Conservation (phyloP, 148 eudicot genomes). For the Vaccinium myrtillus region DNA sequence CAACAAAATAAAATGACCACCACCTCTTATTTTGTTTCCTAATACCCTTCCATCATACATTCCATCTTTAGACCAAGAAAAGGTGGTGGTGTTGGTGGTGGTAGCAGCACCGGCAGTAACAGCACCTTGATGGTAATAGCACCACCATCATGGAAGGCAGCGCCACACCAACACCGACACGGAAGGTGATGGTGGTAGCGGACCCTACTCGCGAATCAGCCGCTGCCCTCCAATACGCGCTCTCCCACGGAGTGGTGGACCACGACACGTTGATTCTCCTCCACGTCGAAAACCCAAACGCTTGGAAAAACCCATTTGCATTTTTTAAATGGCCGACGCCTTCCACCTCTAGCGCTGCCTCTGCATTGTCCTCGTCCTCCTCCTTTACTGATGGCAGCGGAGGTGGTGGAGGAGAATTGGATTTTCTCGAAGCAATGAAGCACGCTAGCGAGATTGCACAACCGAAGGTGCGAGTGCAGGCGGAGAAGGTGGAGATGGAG, state of each 20-base stretch:
- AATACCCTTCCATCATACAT: not conserved
- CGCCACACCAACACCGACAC: conserved; percentile 18
- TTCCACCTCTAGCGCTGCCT: not conserved
- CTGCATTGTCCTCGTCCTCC: not conserved
- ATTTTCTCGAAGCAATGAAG: conserved; percentile 55
- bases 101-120: not conserved
- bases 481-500: conserved; percentile 44
- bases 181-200: conserved; percentile 62
- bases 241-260: conserved; percentile 50
- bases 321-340: conserved; percentile 31
- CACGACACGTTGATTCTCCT: conserved; percentile 49
- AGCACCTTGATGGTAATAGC: conserved; percentile 16
- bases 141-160: conserved; percentile 20
- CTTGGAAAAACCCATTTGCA: conserved; percentile 34
- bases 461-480: conserved; percentile 36
- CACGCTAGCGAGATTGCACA: conserved; percentile 36
- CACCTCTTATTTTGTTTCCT: not conserved
- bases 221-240: conserved; percentile 56
- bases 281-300: conserved; percentile 32
- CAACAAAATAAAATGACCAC: conserved; percentile 10
- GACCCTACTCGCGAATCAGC: conserved; percentile 58
- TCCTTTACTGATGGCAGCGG: not conserved
- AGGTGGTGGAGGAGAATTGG: conserved; percentile 24
- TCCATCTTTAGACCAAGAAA: not conserved
- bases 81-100: conserved; percentile 9